Conservation (phyloP, 116 monocot species). For the Papilionanthe hybrid region DNA sequence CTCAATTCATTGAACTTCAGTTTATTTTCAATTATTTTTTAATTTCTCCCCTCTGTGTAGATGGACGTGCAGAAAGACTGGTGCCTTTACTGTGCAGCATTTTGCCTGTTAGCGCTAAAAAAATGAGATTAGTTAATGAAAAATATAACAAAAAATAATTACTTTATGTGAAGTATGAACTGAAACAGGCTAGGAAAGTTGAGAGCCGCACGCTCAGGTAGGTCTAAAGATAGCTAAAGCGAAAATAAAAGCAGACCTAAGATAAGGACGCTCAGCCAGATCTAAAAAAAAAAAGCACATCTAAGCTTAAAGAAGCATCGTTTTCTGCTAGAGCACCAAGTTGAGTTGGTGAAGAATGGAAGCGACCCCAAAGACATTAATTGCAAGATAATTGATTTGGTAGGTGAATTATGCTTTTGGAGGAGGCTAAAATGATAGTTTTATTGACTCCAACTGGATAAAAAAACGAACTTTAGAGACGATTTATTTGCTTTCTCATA, state of each 20-base stretch:
- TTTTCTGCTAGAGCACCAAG: neutral
- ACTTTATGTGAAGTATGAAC: no score
- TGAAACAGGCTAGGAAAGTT: neutral
- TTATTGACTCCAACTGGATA: neutral
- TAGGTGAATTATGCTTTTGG: neutral
- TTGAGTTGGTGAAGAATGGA: neutral
- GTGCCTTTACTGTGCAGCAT: neutral
- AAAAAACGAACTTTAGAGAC: no score
- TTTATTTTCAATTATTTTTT: no score
- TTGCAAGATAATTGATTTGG: neutral
- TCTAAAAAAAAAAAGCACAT: neutral
- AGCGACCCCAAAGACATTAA: neutral
- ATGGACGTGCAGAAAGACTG: no score
- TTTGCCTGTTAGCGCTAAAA: no score
- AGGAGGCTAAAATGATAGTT: neutral
- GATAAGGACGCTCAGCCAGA: no score
- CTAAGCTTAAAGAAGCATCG: neutral
- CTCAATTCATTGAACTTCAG: no score
- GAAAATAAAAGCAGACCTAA: no score
- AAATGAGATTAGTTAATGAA: no score
- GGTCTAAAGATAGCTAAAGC: neutral
- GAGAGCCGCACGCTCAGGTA: neutral
- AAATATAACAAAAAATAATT: no score
- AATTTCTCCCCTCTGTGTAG: no score
- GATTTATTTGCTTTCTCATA: no score